These are phyloP conservation scores for Filosporella fistucella DNA, from an alignment of 495 filamentous ascomycete genomes.

Conservation along the genomic window DNA sequence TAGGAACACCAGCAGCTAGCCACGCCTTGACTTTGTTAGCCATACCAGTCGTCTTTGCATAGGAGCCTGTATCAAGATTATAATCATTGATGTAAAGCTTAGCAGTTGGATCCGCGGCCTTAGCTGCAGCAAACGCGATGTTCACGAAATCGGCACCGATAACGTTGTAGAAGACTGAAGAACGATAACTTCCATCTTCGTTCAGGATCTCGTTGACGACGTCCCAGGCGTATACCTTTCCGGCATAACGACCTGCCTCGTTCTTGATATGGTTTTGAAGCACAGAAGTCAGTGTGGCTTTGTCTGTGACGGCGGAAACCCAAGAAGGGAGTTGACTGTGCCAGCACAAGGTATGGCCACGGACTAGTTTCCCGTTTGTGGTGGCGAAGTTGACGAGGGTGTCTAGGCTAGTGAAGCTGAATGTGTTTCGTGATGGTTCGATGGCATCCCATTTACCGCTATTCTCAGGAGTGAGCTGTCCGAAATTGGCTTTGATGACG, in stretches of 20 bases:
- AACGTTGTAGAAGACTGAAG: constrained; percentile 24
- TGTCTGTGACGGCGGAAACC: constrained; percentile 51
- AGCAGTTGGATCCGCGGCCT: constrained; percentile 49
- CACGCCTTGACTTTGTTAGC: constrained; percentile 61
- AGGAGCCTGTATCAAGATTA: constrained; percentile 34
- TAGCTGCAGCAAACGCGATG: constrained; percentile 59
- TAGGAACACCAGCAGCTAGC: constrained; percentile 59
- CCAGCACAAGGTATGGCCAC: constrained; percentile 63
- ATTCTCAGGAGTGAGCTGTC: constrained; percentile 63
- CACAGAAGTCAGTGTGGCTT: constrained; percentile 42
- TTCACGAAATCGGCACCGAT: constrained; percentile 33
- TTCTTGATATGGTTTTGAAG: constrained; percentile 57
- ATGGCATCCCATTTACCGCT: constrained; percentile 15
- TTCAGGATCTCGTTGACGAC: constrained; percentile 66
- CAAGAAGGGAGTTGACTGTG: constrained; percentile 60
- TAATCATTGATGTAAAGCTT: constrained; percentile 70
- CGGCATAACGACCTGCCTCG: constrained; percentile 53
- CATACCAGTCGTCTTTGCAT: constrained; percentile 59
- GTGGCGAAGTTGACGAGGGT: constrained; percentile 57
- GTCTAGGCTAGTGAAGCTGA: constrained; percentile 29
- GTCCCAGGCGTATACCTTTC: constrained; percentile 59
- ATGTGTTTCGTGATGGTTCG: constrained; percentile 7
- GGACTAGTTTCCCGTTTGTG: constrained; percentile 49
- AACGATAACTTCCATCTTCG: constrained; percentile 53
- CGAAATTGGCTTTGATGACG: constrained; percentile 56